Evolutionary conservation across 257 asterid species (phyloP).

Genomic region (Gentiana straminea): DNA sequence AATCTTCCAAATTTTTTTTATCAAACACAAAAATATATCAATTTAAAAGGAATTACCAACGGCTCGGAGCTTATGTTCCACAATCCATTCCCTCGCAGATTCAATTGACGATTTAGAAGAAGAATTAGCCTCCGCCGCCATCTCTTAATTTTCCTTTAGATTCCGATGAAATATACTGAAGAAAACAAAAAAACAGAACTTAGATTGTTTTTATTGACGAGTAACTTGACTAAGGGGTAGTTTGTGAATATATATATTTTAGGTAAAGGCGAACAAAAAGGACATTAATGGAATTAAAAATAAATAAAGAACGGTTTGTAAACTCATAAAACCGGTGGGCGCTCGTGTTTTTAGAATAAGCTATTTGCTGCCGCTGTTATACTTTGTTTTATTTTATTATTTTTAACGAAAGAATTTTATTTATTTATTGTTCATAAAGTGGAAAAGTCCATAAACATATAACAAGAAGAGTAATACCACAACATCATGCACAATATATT

Average conservation of each 20-base stretch:
- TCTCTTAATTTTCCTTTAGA: constrained; percentile 1
- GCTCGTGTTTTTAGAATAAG: not conserved
- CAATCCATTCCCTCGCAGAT: constrained; percentile 61
- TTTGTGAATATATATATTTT: too few species aligned
- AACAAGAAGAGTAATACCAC: too few species aligned
- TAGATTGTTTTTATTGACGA: too few species aligned
- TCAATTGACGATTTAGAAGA: constrained; percentile 23
- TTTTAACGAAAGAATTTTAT: not conserved
- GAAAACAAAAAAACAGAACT: too few species aligned
- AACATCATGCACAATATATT: too few species aligned
- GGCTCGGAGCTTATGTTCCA: constrained; percentile 71
- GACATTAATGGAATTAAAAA: not conserved
- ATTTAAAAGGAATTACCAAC: constrained; percentile 31
- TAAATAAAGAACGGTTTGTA: too few species aligned
- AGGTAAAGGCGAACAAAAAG: too few species aligned
- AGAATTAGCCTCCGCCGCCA: constrained; percentile 47
- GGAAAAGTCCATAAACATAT: too few species aligned
- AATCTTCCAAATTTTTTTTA: too few species aligned
- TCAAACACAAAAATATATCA: not conserved
- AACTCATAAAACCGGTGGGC: not conserved
- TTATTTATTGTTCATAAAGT: too few species aligned
- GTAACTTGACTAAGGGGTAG: too few species aligned
- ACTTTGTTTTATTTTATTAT: not conserved
- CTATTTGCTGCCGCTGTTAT: not conserved
- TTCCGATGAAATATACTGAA: not conserved